phyloP scores from a whole-genome alignment of 140 eudicot species.

The Ambrosia hybrid region DNA sequence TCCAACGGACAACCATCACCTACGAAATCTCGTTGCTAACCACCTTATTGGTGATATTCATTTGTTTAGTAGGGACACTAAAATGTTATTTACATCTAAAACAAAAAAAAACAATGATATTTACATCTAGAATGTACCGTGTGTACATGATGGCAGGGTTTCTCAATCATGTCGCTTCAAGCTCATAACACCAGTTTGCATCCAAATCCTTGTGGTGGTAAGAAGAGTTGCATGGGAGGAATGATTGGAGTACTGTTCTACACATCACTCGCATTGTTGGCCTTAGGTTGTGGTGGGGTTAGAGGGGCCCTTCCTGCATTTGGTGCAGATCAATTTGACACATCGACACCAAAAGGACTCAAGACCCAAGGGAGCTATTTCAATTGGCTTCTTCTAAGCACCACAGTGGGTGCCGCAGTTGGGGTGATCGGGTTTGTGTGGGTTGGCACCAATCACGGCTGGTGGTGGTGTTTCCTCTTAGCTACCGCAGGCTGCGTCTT shows the following conservation, averaged over 20 bases:
- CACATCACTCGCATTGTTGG: conserved; percentile 53
- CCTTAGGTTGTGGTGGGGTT: conserved; percentile 71
- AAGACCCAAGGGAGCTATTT: conserved; percentile 69
- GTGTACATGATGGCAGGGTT: conserved; percentile 41
- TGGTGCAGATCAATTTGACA: conserved; percentile 78
- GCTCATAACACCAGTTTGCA: conserved; percentile 50
- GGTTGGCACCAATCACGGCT: conserved; percentile 54
- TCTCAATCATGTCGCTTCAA: conserved; percentile 67
- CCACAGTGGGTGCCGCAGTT: conserved; percentile 47
- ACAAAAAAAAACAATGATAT: neutral
- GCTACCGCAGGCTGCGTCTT: conserved; percentile 32
- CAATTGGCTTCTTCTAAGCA: conserved; percentile 62
- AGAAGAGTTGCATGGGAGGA: conserved; percentile 57
- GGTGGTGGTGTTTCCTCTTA: conserved; percentile 73
- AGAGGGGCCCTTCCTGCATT: conserved; percentile 76
- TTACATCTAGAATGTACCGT: neutral
- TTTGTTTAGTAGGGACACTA: no score
- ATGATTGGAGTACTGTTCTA: conserved; percentile 56
- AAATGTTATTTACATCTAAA: no score
- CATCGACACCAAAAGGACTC: conserved; percentile 54
- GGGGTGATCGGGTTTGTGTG: conserved; percentile 66
- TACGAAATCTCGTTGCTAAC: no score
- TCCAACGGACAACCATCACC: no score
- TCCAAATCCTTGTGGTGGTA: conserved; percentile 50
- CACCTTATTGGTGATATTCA: no score